Percentiles rank a stretch among this genome's conserved stretches.
Evolutionary conservation across 2,329 filamentous ascomycete genomes (phyloP).

Genomic region (Stagonosporopsis cucurbitacearum): DNA sequence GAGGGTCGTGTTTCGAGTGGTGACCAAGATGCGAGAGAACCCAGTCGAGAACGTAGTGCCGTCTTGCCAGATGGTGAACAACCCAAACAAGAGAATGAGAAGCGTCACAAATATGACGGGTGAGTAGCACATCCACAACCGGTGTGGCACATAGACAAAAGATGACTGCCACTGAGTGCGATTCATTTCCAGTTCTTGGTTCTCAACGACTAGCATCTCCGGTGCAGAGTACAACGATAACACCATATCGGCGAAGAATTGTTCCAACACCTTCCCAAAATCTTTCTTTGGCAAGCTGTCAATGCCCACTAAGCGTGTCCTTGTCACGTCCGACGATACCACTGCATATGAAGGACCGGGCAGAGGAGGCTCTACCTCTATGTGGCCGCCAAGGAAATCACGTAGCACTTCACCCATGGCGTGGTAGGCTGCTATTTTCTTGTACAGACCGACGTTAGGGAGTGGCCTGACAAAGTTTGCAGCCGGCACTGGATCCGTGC

Average conservation of each 20-base stretch:
- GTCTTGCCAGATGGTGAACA: slow-evolving; percentile 42
- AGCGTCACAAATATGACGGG: slow-evolving; percentile 42
- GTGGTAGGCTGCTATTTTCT: slow-evolving; percentile 45
- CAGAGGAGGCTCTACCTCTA: slow-evolving; percentile 37
- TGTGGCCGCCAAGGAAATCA: slow-evolving; percentile 38
- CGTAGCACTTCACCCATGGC: slow-evolving; percentile 42
- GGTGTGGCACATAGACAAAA: slow-evolving; percentile 39
- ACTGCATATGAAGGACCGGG: slow-evolving; percentile 39
- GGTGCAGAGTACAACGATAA: slow-evolving; percentile 46
- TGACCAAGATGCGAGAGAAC: slow-evolving; percentile 46
- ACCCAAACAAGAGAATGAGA: slow-evolving; percentile 37
- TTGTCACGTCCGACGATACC: slow-evolving; percentile 46
- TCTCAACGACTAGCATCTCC: slow-evolving; percentile 35
- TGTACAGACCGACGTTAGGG: slow-evolving; percentile 35
- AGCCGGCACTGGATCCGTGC: slow-evolving; percentile 27
- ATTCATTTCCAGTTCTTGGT: slow-evolving; percentile 25
- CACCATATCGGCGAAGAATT: slow-evolving; percentile 44
- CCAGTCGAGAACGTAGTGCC: slow-evolving; percentile 45
- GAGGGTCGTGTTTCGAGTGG: slow-evolving; percentile 44
- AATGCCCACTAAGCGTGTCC: slow-evolving; percentile 53
- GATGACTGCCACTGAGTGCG: slow-evolving; percentile 36
- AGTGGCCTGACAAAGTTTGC: slow-evolving; percentile 37
- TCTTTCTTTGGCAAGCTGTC: slow-evolving; percentile 34
- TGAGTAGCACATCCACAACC: slow-evolving; percentile 45
- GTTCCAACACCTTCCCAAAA: slow-evolving; percentile 33